These are phyloP conservation scores for Tylopilus balloui DNA, from an alignment of 768 basidiomycete species.

Conservation along the genomic window DNA sequence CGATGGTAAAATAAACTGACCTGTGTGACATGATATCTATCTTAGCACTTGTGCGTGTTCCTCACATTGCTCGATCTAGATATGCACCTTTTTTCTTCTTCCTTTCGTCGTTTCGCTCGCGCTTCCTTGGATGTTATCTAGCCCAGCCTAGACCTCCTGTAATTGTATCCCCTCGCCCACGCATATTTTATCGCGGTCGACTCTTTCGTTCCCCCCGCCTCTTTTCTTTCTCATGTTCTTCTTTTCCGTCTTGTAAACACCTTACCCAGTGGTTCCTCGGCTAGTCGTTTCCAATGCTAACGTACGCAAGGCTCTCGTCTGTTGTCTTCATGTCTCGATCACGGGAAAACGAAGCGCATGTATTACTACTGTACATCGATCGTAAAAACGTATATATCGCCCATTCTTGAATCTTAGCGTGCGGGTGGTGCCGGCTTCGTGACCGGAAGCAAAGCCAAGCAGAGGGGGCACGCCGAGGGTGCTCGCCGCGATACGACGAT, in stretches of 20 bases:
- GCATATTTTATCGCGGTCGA: slow-evolving; percentile 21
- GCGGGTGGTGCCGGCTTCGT: not conserved
- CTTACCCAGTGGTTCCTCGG: not conserved
- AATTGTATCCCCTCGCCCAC: slow-evolving; percentile 17
- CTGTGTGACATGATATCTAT: slow-evolving; percentile 18
- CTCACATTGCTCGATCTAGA: slow-evolving; percentile 27
- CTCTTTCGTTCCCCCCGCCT: not conserved
- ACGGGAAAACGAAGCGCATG: slow-evolving; percentile 11
- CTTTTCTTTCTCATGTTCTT: not conserved
- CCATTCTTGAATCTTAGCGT: not conserved
- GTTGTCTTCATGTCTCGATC: not conserved
- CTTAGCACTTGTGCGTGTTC: slow-evolving; percentile 13
- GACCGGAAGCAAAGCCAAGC: too few relatives aligned
- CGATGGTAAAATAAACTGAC: slow-evolving; percentile 17
- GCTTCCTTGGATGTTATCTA: slow-evolving; percentile 26
- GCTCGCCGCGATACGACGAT: too few relatives aligned
- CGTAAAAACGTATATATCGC: slow-evolving; percentile 17
- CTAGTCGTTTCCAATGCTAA: not conserved
- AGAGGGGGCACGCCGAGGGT: too few relatives aligned
- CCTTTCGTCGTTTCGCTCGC: not conserved
- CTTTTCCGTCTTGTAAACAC: not conserved
- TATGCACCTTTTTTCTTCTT: slow-evolving; percentile 19
- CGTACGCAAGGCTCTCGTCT: not conserved
- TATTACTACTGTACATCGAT: slow-evolving; percentile 27
- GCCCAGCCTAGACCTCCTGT: slow-evolving; percentile 31